Percentiles rank a stretch among this genome's conserved stretches.
phyloP scores from a whole-genome alignment of 192 early-diverging fungal genomes.

The Chytriomyces sp. region DNA sequence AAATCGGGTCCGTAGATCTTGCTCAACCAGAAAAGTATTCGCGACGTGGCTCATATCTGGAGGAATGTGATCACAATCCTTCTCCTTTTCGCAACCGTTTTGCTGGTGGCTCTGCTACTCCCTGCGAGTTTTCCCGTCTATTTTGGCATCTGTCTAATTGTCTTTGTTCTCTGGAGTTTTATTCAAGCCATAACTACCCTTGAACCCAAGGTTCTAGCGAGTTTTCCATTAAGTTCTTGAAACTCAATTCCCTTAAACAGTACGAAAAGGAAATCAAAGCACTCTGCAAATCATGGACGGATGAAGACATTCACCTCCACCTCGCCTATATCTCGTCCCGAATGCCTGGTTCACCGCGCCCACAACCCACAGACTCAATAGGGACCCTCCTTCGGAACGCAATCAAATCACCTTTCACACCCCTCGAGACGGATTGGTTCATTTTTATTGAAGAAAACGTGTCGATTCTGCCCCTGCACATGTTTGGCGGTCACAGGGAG shows the following conservation, averaged over 20 bases:
- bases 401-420: not conserved
- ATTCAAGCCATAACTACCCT: constrained; percentile 3
- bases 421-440: constrained; percentile 19
- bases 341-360: not conserved
- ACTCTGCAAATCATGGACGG: constrained; percentile 19
- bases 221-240: too few relatives aligned
- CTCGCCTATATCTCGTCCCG: constrained; percentile 15
- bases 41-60: not conserved
- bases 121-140: constrained; percentile 7
- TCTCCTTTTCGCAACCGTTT: not conserved
- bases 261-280: not conserved
- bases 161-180: constrained; percentile 14
- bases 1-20: too few relatives aligned
- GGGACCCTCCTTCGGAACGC: not conserved
- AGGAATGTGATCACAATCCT: constrained; percentile 1
- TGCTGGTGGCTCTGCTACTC: not conserved
- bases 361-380: not conserved
- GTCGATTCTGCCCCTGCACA: constrained; percentile 6
- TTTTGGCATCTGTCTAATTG: not conserved
- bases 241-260: not conserved
- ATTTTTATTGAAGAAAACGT: constrained; percentile 5
- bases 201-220: constrained; percentile 19
- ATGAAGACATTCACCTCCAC: constrained; percentile 22
- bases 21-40: not conserved
- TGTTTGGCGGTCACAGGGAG: constrained; percentile 14